Percentiles rank a stretch among this genome's conserved stretches.
phyloP scores from a whole-genome alignment of 148 eudicot species.

The Nepenthes gracilis region DNA sequence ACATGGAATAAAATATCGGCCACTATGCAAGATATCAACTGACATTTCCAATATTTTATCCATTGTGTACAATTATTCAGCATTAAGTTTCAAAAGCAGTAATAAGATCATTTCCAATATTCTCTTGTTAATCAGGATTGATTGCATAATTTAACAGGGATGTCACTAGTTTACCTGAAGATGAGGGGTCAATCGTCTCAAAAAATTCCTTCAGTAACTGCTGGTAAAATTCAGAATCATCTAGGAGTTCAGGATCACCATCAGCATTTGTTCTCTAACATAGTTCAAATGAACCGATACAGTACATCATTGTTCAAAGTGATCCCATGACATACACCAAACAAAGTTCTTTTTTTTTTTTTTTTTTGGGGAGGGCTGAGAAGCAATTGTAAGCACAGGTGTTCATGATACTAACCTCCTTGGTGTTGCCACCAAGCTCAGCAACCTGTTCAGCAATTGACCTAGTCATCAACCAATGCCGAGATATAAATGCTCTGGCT shows the following conservation, averaged over 20 bases:
- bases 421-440: constrained; percentile 17
- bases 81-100: too few species aligned
- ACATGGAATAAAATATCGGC: too few species aligned
- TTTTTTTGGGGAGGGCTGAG: too few species aligned
- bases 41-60: too few species aligned
- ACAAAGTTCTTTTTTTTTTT: not conserved
- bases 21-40: too few species aligned
- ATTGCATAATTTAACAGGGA: not conserved
- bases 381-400: not conserved
- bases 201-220: constrained; percentile 83
- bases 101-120: not conserved
- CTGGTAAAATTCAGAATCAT: constrained; percentile 82
- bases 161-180: constrained; percentile 44
- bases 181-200: constrained; percentile 55
- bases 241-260: constrained; percentile 87
- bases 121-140: not conserved
- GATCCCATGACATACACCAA: not conserved
- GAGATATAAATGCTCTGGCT: not conserved
- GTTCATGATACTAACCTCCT: constrained; percentile 31
- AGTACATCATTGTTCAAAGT: not conserved
- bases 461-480: not conserved
- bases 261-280: constrained; percentile 31
- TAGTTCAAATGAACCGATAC: not conserved
- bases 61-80: too few species aligned
- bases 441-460: constrained; percentile 31